These are phyloP conservation scores for Misopates orontium DNA, from an alignment of 257 asterid species.

Conservation along the genomic window DNA sequence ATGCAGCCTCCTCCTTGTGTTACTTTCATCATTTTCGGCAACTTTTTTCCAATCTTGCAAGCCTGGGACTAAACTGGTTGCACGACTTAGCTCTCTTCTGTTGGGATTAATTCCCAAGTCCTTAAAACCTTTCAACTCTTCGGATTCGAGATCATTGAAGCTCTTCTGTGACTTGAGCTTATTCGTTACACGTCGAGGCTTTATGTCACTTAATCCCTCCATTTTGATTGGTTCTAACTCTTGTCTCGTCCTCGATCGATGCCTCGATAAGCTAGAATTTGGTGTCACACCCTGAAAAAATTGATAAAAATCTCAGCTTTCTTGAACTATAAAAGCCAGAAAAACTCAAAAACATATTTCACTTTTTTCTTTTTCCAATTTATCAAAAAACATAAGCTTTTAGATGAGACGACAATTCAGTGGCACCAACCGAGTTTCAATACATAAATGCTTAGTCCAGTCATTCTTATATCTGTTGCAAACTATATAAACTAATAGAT, in stretches of 20 bases:
- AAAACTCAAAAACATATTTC: neutral
- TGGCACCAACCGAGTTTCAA: too few relatives aligned
- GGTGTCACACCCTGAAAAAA: conserved; percentile 34
- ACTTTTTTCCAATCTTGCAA: conserved; percentile 28
- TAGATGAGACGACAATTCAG: too few relatives aligned
- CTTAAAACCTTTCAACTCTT: conserved; percentile 28
- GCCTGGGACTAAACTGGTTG: conserved; percentile 14
- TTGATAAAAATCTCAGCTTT: too few relatives aligned
- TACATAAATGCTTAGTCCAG: too few relatives aligned
- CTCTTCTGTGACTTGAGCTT: conserved; percentile 24
- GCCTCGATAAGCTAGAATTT: conserved; percentile 33
- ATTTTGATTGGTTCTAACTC: conserved; percentile 21
- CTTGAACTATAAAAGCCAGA: too few relatives aligned
- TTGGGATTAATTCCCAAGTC: conserved; percentile 28
- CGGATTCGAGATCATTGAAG: conserved; percentile 23
- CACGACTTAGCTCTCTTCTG: conserved; percentile 15
- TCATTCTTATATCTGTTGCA: neutral
- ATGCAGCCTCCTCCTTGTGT: conserved; percentile 17
- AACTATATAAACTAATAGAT: neutral
- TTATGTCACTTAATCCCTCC: conserved; percentile 23
- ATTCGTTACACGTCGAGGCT: conserved; percentile 16
- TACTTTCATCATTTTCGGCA: conserved; percentile 24
- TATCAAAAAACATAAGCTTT: too few relatives aligned
- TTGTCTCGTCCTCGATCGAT: conserved; percentile 26
- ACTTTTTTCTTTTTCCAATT: neutral